Conservation (phyloP, 345 rosid genomes). For the Conringia planisiliqua region DNA sequence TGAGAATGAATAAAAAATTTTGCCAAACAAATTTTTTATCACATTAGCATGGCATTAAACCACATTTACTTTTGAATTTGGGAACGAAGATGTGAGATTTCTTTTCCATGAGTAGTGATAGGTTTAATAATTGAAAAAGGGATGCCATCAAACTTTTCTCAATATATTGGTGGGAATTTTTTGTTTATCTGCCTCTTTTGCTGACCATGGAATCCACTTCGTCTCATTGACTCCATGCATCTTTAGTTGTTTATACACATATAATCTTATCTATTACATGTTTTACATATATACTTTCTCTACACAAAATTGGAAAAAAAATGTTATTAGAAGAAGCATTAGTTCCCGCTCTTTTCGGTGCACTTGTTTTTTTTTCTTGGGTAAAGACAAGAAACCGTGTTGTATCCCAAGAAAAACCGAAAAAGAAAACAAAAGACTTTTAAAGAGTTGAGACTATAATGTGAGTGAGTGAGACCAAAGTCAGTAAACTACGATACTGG, state of each 20-base stretch:
- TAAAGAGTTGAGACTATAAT: constrained; percentile 11
- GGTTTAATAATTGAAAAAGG: constrained; percentile 28
- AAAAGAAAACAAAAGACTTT: constrained; percentile 30
- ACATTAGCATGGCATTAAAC: too few species aligned
- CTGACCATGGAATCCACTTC: constrained; percentile 39
- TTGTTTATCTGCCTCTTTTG: constrained; percentile 32
- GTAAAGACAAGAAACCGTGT: constrained; percentile 26
- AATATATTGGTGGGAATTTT: constrained; percentile 23
- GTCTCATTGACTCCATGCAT: constrained; percentile 29
- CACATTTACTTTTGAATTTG: neutral
- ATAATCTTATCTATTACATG: neutral
- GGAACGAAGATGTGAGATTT: neutral
- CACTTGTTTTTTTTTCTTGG: constrained; percentile 18
- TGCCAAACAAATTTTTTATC: too few species aligned
- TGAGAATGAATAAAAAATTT: too few species aligned
- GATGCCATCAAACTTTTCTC: constrained; percentile 16
- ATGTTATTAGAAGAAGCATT: constrained; percentile 13
- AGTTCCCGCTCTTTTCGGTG: constrained; percentile 40
- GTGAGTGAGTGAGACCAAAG: constrained; percentile 35
- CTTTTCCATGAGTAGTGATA: constrained; percentile 12
- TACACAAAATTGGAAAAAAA: neutral
- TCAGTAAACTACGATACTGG: constrained; percentile 30
- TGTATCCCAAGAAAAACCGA: constrained; percentile 28
- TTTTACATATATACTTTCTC: neutral
- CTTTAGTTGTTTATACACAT: constrained; percentile 8